Evolutionary conservation across 352 stramenopile genomes (phyloP).

Genomic region (Blastocystis sp.): DNA sequence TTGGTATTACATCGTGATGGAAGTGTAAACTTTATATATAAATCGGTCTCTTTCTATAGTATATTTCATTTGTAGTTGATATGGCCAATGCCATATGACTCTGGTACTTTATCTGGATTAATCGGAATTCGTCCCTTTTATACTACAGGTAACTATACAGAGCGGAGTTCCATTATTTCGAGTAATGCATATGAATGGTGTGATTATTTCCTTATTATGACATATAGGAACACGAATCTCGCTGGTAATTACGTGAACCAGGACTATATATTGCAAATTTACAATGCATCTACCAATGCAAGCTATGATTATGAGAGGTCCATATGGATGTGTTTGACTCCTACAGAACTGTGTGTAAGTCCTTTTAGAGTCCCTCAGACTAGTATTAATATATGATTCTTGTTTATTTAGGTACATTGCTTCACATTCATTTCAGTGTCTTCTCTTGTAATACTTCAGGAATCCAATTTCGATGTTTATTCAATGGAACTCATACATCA

Average conservation of each 20-base stretch:
- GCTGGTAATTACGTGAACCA: not conserved
- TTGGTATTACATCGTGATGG: not conserved
- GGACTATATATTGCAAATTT: not conserved
- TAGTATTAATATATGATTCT: not conserved
- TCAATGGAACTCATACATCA: not conserved
- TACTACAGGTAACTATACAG: not conserved
- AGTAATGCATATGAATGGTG: not conserved
- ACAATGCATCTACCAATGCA: not conserved
- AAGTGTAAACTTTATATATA: conserved; percentile 28
- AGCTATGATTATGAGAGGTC: not conserved
- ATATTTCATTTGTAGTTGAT: not conserved
- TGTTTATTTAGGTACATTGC: not conserved
- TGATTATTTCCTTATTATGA: not conserved
- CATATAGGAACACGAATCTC: not conserved
- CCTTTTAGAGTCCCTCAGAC: not conserved
- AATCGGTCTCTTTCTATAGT: conserved; percentile 16
- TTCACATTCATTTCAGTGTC: not conserved
- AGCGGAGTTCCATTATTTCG: not conserved
- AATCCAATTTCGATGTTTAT: not conserved
- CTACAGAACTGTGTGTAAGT: not conserved
- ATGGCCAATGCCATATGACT: not conserved
- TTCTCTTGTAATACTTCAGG: not conserved
- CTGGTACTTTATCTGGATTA: not conserved
- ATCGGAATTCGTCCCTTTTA: conserved; percentile 31
- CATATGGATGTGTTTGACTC: not conserved